Evolutionary conservation across 129 eudicot genomes (phyloP).

Genomic region (Calendula officinalis): DNA sequence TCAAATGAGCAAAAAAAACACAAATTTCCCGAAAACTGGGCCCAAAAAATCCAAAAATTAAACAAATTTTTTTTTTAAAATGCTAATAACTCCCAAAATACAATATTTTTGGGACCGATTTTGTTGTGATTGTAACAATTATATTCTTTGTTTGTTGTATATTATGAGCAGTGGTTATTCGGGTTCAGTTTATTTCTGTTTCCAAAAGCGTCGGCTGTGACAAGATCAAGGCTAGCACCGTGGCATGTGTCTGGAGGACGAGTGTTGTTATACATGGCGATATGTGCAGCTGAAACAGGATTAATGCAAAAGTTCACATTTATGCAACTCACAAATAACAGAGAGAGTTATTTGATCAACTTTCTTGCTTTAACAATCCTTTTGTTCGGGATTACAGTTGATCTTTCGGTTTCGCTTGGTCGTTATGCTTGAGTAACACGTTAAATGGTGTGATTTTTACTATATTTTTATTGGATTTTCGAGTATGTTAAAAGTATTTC

Average conservation of each 20-base stretch:
- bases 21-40: too few relatives aligned
- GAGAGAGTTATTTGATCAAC: slow-evolving; percentile 64
- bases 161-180: slow-evolving; percentile 58
- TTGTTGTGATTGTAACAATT: not conserved
- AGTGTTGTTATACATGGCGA: slow-evolving; percentile 74
- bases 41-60: too few relatives aligned
- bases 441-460: slow-evolving; percentile 8
- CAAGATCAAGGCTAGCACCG: slow-evolving; percentile 47
- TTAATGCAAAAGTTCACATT: slow-evolving; percentile 64
- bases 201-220: slow-evolving; percentile 35
- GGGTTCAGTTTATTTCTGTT: slow-evolving; percentile 56
- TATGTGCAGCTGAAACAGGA: slow-evolving; percentile 78
- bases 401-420: slow-evolving; percentile 69
- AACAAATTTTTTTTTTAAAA: too few relatives aligned
- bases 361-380: slow-evolving; percentile 66
- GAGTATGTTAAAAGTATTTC: slow-evolving; percentile 3
- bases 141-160: slow-evolving; percentile 15
- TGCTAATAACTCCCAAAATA: too few relatives aligned
- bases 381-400: slow-evolving; percentile 80
- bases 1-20: too few relatives aligned
- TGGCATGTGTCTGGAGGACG: slow-evolving; percentile 77
- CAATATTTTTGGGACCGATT: too few relatives aligned
- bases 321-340: slow-evolving; percentile 36
- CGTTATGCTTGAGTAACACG: slow-evolving; percentile 37
- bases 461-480: slow-evolving; percentile 14